Evolutionary conservation across 192 early-diverging fungal genomes (phyloP).

Genomic region (Gamsiella multidivaricata): DNA sequence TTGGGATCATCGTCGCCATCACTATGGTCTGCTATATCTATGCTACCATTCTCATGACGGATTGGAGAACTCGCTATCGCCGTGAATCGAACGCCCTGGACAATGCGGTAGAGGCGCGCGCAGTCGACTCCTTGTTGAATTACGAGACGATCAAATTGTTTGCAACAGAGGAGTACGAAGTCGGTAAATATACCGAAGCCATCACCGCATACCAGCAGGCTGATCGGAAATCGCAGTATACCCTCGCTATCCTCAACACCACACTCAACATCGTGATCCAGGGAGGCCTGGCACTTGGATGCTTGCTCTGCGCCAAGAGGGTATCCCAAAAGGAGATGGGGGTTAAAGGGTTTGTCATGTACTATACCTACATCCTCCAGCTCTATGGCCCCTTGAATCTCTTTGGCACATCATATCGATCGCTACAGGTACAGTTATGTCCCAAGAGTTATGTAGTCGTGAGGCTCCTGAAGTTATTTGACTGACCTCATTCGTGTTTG

Average conservation of each 20-base stretch:
- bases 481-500: conserved; percentile 46
- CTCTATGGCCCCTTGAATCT: conserved; percentile 96
- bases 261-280: conserved; percentile 87
- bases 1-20: conserved; percentile 81
- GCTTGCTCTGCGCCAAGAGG: conserved; percentile 79
- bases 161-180: conserved; percentile 53
- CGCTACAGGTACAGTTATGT: conserved; percentile 77
- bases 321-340: conserved; percentile 83
- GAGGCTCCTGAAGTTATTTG: no score
- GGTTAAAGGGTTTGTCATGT: conserved; percentile 95
- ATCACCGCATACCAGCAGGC: conserved; percentile 82
- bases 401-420: conserved; percentile 96
- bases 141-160: conserved; percentile 93
- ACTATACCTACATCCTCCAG: conserved; percentile 96
- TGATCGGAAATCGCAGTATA: conserved; percentile 76
- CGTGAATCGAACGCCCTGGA: conserved; percentile 80
- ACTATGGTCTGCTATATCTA: conserved; percentile 90
- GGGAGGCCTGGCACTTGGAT: conserved; percentile 78
- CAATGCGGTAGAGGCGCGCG: conserved; percentile 77
- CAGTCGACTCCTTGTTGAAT: conserved; percentile 95
- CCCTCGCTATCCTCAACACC: conserved; percentile 82
- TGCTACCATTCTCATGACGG: conserved; percentile 83
- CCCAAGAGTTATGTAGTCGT: no score
- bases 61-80: conserved; percentile 84
- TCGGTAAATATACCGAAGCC: conserved; percentile 74